These are phyloP conservation scores for Cryphonectria carpinicola DNA, from an alignment of 2,329 filamentous ascomycete genomes.

Conservation along the genomic window DNA sequence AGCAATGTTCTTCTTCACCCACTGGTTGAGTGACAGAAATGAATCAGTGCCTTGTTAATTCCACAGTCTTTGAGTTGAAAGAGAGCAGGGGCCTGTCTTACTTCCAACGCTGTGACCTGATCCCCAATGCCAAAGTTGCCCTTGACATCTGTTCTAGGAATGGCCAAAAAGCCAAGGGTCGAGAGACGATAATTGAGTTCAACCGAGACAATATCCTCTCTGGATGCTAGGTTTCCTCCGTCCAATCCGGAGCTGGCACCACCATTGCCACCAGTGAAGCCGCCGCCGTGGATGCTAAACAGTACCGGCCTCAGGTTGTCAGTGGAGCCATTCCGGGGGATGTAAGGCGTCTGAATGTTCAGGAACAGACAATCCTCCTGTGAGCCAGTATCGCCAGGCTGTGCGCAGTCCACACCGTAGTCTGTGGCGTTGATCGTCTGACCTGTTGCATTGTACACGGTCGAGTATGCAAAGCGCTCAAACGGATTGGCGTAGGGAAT, in stretches of 20 bases:
- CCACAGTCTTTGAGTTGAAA: background rate
- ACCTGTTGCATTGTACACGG: conserved; percentile 47
- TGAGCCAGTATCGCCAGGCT: conserved; percentile 37
- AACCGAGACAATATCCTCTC: conserved; percentile 55
- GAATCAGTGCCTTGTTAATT: background rate
- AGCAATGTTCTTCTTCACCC: conserved; percentile 23
- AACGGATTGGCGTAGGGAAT: conserved; percentile 25
- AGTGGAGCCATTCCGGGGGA: conserved; percentile 35
- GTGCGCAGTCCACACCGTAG: conserved; percentile 50
- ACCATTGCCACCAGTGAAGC: conserved; percentile 47
- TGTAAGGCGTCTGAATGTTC: conserved; percentile 51
- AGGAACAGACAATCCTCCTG: conserved; percentile 53
- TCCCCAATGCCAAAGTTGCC: conserved; percentile 58
- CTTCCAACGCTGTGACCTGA: conserved; percentile 51
- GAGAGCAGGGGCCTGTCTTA: conserved; percentile 23
- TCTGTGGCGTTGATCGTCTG: conserved; percentile 49
- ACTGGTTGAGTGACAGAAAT: background rate
- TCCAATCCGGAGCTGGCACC: conserved; percentile 36
- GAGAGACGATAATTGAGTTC: conserved; percentile 54
- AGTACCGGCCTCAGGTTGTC: conserved; percentile 50
- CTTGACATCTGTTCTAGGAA: conserved; percentile 53
- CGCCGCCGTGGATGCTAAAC: conserved; percentile 57
- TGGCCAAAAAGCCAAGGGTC: conserved; percentile 54
- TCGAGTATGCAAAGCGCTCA: conserved; percentile 42
- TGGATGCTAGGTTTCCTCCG: conserved; percentile 51